phyloP scores from a whole-genome alignment of 176 grass and related monocot species.

The Bolboschoenus planiculmis region DNA sequence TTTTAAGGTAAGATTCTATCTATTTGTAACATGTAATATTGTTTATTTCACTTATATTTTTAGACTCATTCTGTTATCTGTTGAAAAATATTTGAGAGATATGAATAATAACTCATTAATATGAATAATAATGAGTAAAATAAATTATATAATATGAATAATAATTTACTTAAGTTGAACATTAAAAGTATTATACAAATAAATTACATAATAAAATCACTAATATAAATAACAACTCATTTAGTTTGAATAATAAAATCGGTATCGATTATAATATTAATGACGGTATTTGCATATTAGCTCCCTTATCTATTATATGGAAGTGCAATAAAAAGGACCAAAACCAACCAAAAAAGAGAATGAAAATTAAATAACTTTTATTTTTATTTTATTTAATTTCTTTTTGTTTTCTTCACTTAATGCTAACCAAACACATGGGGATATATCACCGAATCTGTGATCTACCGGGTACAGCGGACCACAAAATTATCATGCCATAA shows the following conservation, averaged over 20 bases:
- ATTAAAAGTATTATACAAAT: too few relatives aligned
- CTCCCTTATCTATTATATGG: too few relatives aligned
- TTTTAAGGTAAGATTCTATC: neutral
- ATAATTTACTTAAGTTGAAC: too few relatives aligned
- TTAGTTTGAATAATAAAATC: too few relatives aligned
- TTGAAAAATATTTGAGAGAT: too few relatives aligned
- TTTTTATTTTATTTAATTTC: neutral
- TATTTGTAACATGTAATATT: neutral
- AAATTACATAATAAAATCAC: too few relatives aligned
- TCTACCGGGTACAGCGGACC: neutral
- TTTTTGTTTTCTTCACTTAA: neutral
- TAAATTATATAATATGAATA: too few relatives aligned
- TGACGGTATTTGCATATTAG: too few relatives aligned
- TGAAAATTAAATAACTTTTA: neutral
- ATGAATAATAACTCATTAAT: too few relatives aligned
- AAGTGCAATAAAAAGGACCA: neutral
- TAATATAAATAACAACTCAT: too few relatives aligned
- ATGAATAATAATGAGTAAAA: too few relatives aligned
- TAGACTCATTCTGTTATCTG: neutral
- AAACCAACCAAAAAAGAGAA: neutral
- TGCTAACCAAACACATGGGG: neutral
- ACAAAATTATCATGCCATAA: neutral
- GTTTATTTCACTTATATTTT: neutral
- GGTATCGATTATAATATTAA: too few relatives aligned
- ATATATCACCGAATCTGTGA: neutral